Evolutionary conservation across 768 basidiomycete genomes (phyloP).

Genomic region (Lactifluus pinguis): DNA sequence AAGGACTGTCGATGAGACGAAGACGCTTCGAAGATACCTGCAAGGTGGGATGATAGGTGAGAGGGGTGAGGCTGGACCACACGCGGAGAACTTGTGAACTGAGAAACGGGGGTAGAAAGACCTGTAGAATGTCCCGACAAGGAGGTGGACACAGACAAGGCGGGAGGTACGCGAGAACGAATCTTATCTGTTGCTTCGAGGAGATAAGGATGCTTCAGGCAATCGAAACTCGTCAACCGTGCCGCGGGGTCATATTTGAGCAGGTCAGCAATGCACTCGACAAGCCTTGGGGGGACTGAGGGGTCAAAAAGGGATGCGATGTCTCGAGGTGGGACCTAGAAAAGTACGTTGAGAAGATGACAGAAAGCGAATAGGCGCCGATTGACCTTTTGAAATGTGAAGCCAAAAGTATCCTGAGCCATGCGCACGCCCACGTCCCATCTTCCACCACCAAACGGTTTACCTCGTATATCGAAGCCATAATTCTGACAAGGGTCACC

Average conservation of each 20-base stretch:
- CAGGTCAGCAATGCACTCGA: conserved; percentile 88
- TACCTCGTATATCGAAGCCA: conserved; percentile 62
- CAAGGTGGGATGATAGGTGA: conserved; percentile 8
- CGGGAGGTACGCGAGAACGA: conserved; percentile 10
- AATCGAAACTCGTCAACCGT: conserved; percentile 79
- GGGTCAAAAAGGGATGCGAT: conserved; percentile 69
- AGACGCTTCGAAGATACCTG: conserved; percentile 9
- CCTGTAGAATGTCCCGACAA: conserved; percentile 32
- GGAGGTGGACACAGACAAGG: conserved; percentile 17
- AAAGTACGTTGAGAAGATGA: conserved; percentile 11
- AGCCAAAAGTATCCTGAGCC: conserved; percentile 70
- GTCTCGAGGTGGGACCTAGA: conserved; percentile 56
- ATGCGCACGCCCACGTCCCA: conserved; percentile 84
- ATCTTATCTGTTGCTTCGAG: conserved; percentile 54
- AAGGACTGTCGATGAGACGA: conserved; percentile 18
- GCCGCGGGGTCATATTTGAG: conserved; percentile 86
- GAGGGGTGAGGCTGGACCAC: conserved; percentile 10
- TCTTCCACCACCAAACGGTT: conserved; percentile 72
- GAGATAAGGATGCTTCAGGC: conserved; percentile 84
- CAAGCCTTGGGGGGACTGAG: conserved; percentile 64
- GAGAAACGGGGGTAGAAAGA: conserved; percentile 17
- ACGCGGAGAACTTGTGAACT: conserved; percentile 17
- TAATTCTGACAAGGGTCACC: conserved; percentile 87
- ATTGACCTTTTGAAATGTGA: conserved; percentile 81
- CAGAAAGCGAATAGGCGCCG: not conserved